phyloP scores from a whole-genome alignment of 768 basidiomycete species.

The Collybia sordida region DNA sequence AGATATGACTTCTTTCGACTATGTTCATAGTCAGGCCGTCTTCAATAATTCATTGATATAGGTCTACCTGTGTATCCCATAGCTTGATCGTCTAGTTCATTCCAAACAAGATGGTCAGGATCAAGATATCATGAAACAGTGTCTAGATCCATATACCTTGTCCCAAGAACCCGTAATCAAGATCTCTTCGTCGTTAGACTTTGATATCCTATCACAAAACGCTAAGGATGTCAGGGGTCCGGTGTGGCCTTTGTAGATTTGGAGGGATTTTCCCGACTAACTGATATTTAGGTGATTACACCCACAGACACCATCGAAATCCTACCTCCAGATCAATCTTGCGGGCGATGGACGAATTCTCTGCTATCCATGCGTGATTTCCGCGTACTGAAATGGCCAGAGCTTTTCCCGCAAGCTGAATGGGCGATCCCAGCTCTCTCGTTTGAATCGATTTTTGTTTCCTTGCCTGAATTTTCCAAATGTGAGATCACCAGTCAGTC shows the following conservation, averaged over 20 bases:
- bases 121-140: neutral
- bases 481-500: conserved; percentile 8
- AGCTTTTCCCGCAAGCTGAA: conserved; percentile 74
- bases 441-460: conserved; percentile 69
- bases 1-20: conserved; percentile 73
- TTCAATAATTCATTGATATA: conserved; percentile 3
- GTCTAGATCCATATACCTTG: conserved; percentile 41
- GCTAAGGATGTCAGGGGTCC: conserved; percentile 87
- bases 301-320: too few relatives aligned
- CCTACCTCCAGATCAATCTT: conserved; percentile 77
- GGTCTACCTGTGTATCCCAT: conserved; percentile 76
- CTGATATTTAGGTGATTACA: neutral
- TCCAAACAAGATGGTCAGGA: conserved; percentile 11
- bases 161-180: conserved; percentile 97
- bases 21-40: conserved; percentile 5
- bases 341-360: conserved; percentile 74
- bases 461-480: conserved; percentile 49
- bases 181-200: conserved; percentile 43
- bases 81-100: conserved; percentile 71
- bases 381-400: conserved; percentile 66
- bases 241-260: conserved; percentile 78
- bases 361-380: conserved; percentile 81
- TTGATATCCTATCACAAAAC: conserved; percentile 48
- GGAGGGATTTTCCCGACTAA: conserved; percentile 79
- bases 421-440: conserved; percentile 75